Evolutionary conservation across 2,329 filamentous ascomycete genomes (phyloP).

Genomic region (Fusarium sp.): DNA sequence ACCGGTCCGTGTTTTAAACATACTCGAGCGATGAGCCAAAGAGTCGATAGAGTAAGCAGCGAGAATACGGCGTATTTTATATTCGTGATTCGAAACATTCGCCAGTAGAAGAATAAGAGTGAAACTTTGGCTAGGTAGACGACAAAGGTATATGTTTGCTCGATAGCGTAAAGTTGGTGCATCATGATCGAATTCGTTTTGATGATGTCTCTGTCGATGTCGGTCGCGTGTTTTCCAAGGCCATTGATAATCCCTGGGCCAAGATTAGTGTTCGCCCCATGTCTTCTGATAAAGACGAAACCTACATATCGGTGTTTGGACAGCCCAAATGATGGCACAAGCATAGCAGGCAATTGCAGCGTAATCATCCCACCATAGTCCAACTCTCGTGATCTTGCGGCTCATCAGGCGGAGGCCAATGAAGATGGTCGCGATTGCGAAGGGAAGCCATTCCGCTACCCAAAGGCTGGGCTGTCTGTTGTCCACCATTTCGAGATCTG

Average conservation of each 20-base stretch:
- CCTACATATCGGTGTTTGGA: not conserved
- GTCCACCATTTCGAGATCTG: not conserved
- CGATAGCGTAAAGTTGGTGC: not conserved
- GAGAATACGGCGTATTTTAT: not conserved
- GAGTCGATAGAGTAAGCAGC: fast-evolving
- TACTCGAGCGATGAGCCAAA: not conserved
- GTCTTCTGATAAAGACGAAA: not conserved
- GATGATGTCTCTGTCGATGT: not conserved
- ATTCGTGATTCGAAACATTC: not conserved
- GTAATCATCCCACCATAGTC: not conserved
- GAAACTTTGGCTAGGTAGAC: not conserved
- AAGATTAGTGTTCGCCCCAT: too few relatives aligned
- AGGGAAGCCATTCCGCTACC: not conserved
- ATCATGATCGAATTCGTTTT: not conserved
- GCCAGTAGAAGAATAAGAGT: not conserved
- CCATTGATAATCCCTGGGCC: not conserved
- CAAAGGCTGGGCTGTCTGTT: not conserved
- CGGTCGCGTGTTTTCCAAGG: not conserved
- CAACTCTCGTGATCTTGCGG: not conserved
- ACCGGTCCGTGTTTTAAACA: too few relatives aligned
- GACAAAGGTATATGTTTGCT: not conserved
- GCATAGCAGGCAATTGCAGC: not conserved
- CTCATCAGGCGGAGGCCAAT: not conserved
- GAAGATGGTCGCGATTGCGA: not conserved
- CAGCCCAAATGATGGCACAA: not conserved